phyloP scores from a whole-genome alignment of 2,329 filamentous ascomycete species.

The Cladosporium sp. region DNA sequence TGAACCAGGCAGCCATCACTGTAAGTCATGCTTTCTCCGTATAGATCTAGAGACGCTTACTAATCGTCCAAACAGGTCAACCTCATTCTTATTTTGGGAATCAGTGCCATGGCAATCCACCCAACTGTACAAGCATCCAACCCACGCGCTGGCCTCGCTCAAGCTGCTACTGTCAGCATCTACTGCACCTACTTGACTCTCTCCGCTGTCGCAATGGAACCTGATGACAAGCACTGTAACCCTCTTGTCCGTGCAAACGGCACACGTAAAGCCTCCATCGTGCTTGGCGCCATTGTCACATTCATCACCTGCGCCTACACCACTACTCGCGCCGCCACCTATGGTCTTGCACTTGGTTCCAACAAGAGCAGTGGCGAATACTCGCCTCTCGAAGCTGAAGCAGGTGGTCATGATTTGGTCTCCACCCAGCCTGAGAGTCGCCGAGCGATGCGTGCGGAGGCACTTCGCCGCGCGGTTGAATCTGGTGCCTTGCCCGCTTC shows the following conservation, averaged over 20 bases:
- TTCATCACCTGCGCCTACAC: conserved; percentile 98
- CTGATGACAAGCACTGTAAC: conserved; percentile 91
- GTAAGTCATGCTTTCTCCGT: conserved; percentile 34
- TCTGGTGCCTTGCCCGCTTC: conserved; percentile 89
- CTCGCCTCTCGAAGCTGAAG: conserved; percentile 58
- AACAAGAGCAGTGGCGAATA: conserved; percentile 53
- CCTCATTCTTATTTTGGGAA: conserved; percentile 72
- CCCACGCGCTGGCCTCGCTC: conserved; percentile 88
- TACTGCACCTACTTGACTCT: conserved; percentile 99
- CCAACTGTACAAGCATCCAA: conserved; percentile 88
- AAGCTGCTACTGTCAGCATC: conserved; percentile 92
- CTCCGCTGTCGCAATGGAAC: conserved; percentile 98
- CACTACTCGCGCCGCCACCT: conserved; percentile 90
- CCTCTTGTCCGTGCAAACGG: conserved; percentile 81
- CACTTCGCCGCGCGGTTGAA: conserved; percentile 84
- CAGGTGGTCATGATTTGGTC: conserved; percentile 79
- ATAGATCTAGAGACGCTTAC: not conserved
- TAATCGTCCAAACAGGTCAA: conserved; percentile 56
- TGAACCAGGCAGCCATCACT: conserved; percentile 96
- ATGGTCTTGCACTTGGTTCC: conserved; percentile 71
- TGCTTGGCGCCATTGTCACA: conserved; percentile 90
- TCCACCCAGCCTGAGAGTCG: conserved; percentile 76
- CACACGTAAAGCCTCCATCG: conserved; percentile 82
- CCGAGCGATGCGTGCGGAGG: conserved; percentile 88
- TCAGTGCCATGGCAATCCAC: conserved; percentile 83